Conservation (phyloP, 306 rosid species). For the Cucurbita pepo region DNA sequence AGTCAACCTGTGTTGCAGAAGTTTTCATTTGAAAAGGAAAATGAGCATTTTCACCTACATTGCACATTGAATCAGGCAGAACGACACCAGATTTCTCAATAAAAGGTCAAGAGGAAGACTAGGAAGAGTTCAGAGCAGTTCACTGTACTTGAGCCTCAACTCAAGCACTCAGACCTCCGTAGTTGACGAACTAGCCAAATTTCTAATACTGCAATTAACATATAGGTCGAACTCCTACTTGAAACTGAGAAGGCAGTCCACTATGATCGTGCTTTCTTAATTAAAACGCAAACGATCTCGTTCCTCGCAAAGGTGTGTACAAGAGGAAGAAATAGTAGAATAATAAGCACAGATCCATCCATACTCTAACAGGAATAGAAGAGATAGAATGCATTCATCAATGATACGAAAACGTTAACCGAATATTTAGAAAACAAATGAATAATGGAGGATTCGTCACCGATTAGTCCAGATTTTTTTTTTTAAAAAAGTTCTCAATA, state of each 20-base stretch:
- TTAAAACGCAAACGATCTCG: not conserved
- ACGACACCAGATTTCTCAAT: not conserved
- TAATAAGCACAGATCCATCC: not conserved
- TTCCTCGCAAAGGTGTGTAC: not conserved
- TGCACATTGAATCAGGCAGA: not conserved
- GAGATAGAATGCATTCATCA: not conserved
- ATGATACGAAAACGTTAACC: not conserved
- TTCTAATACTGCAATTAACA: not conserved
- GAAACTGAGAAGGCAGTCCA: not conserved
- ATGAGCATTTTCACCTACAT: not conserved
- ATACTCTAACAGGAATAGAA: not conserved
- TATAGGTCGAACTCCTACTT: not conserved
- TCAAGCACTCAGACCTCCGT: conserved; percentile 57
- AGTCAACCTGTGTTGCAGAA: not conserved
- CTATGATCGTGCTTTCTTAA: not conserved
- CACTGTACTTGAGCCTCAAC: conserved; percentile 35
- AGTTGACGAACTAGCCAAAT: conserved; percentile 49
- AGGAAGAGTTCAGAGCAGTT: not conserved
- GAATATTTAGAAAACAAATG: not conserved
- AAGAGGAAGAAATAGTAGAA: not conserved
- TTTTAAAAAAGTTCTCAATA: too few relatives aligned
- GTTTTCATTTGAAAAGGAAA: not conserved
- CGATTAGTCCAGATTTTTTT: too few relatives aligned
- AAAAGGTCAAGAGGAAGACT: not conserved
- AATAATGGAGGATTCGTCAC: conserved; percentile 9